A percentile compares a stretch with the other conserved stretches of the same genome.
These are phyloP conservation scores for Xylaria hypoxylon DNA, from an alignment of 2,329 filamentous ascomycete genomes.

Conservation along the genomic window DNA sequence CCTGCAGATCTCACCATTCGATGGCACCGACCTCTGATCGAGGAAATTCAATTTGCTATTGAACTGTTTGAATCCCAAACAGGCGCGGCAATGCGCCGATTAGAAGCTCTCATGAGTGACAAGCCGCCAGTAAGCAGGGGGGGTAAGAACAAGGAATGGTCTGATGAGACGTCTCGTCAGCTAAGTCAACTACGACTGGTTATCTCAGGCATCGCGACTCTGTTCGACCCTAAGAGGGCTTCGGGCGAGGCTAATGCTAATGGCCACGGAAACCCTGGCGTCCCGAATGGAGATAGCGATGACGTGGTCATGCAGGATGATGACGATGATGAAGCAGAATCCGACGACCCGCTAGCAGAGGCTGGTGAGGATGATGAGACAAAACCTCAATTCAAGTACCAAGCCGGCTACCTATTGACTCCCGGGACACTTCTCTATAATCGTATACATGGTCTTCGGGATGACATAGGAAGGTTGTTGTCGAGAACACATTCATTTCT, in stretches of 20 bases:
- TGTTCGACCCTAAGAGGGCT: constrained; percentile 85
- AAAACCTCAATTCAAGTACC: constrained; percentile 87
- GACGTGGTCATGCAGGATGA: constrained; percentile 66
- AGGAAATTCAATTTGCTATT: constrained; percentile 89
- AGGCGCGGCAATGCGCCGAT: constrained; percentile 77
- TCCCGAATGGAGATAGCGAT: constrained; percentile 43
- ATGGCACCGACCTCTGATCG: constrained; percentile 86
- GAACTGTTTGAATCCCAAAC: constrained; percentile 89
- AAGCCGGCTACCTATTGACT: constrained; percentile 84
- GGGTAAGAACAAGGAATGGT: constrained; percentile 98
- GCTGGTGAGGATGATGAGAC: constrained; percentile 83
- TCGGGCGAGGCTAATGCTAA: constrained; percentile 62
- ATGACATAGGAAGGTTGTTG: constrained; percentile 81
- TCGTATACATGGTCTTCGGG: constrained; percentile 82
- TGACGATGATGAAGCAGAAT: constrained; percentile 62
- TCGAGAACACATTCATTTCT: constrained; percentile 89
- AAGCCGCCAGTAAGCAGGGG: constrained; percentile 86
- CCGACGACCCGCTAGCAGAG: constrained; percentile 67
- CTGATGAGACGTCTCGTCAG: constrained; percentile 92
- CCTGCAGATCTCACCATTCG: constrained; percentile 83
- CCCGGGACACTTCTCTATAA: constrained; percentile 72
- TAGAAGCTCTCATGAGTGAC: constrained; percentile 83
- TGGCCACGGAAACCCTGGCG: constrained; percentile 54
- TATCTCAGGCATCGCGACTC: constrained; percentile 86
- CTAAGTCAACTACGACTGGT: constrained; percentile 89